These are phyloP conservation scores for Globisporangium emineosum DNA, from an alignment of 352 stramenopile species.

Conservation along the genomic window DNA sequence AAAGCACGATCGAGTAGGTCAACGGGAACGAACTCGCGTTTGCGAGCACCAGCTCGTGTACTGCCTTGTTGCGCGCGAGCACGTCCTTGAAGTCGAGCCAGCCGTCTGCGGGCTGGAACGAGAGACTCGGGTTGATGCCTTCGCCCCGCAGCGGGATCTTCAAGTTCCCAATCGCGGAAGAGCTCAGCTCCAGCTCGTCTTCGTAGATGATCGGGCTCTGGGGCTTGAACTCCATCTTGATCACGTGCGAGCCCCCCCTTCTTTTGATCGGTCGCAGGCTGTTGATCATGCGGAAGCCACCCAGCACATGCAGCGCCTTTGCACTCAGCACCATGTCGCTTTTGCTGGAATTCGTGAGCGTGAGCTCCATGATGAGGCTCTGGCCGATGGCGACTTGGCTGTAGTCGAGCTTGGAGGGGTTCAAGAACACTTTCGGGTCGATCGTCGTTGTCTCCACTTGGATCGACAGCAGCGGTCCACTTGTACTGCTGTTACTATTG, in stretches of 20 bases:
- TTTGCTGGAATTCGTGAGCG: slow-evolving; percentile 47
- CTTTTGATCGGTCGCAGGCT: slow-evolving; percentile 41
- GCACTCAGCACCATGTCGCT: slow-evolving; percentile 38
- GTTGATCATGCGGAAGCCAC: slow-evolving; percentile 82
- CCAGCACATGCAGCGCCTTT: slow-evolving; percentile 72
- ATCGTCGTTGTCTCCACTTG: slow-evolving; percentile 67
- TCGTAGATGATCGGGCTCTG: slow-evolving; percentile 48
- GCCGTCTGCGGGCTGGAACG: slow-evolving; percentile 58
- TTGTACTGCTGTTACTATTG: neutral
- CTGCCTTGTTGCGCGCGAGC: slow-evolving; percentile 43
- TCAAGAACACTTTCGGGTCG: slow-evolving; percentile 45
- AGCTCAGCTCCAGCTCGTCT: slow-evolving; percentile 67
- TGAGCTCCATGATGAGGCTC: slow-evolving; percentile 48
- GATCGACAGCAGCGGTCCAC: slow-evolving; percentile 44
- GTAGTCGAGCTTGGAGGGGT: slow-evolving; percentile 60
- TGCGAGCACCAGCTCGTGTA: slow-evolving; percentile 44
- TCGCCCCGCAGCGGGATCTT: slow-evolving; percentile 47
- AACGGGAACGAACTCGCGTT: slow-evolving; percentile 74
- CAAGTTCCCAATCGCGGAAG: slow-evolving; percentile 26
- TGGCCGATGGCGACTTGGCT: slow-evolving; percentile 87
- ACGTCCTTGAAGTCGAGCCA: slow-evolving; percentile 68
- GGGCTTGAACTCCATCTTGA: slow-evolving; percentile 74
- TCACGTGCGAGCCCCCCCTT: slow-evolving; percentile 20
- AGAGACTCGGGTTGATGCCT: slow-evolving; percentile 78
- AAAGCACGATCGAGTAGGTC: slow-evolving; percentile 38